Conservation (phyloP, 1,284 basidiomycete genomes). For the Termitomyces sp. region DNA sequence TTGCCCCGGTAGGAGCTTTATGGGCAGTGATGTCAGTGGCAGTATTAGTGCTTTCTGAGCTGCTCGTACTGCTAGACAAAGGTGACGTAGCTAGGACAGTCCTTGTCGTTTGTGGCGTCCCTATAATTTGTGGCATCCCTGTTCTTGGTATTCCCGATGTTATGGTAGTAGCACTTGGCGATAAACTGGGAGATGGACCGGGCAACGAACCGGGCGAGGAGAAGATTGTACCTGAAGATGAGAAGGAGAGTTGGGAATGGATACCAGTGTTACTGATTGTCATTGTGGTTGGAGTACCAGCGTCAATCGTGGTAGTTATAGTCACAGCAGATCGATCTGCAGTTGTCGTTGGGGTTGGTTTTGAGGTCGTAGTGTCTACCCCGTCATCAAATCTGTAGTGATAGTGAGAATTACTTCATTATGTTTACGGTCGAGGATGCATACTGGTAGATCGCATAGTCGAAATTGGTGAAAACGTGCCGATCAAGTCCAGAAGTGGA, state of each 20-base stretch:
- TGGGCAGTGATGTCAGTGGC: background rate
- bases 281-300: background rate
- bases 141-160: no score
- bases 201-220: background rate
- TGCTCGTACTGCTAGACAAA: background rate
- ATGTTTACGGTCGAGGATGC: constrained; percentile 6
- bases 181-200: background rate
- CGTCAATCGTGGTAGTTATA: background rate
- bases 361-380: background rate
- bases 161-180: no score
- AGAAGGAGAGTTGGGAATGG: background rate
- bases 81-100: background rate
- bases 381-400: background rate
- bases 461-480: constrained; percentile 29
- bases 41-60: background rate
- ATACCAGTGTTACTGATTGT: no score
- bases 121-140: no score
- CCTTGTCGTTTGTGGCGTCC: background rate
- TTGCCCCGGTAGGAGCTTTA: background rate
- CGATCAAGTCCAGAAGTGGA: constrained; percentile 17
- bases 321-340: background rate
- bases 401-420: background rate
- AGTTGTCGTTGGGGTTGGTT: background rate
- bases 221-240: background rate
- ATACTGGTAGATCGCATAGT: constrained; percentile 34